A percentile compares a stretch with the other conserved stretches of the same genome.
Evolutionary conservation across 352 stramenopile genomes (phyloP).

Genomic region (Phytophthora constricta): DNA sequence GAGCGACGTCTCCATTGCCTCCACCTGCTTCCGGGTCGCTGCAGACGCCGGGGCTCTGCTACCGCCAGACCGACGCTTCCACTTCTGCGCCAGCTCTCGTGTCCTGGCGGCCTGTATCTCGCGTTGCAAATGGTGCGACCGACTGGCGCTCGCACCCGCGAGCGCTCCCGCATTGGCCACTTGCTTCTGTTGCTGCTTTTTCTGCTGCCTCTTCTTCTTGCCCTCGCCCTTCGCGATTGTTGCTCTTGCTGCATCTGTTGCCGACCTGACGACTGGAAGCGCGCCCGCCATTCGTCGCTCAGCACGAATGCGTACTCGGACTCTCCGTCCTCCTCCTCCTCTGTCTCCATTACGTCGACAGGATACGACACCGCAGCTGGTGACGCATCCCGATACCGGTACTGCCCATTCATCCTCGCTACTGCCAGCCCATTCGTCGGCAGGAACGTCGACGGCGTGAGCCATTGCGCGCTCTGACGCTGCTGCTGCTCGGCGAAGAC

Average conservation of each 20-base stretch:
- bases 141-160: slow-evolving; percentile 26
- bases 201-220: slow-evolving; percentile 14
- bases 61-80: slow-evolving; percentile 21
- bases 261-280: slow-evolving; percentile 42
- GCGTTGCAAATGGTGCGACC: slow-evolving; percentile 43
- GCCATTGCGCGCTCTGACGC: slow-evolving; percentile 45
- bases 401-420: neutral
- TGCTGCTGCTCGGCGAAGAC: slow-evolving; percentile 47
- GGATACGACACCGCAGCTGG: neutral
- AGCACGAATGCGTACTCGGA: slow-evolving; percentile 80
- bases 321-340: slow-evolving; percentile 44
- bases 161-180: slow-evolving; percentile 9
- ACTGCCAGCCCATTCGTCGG: neutral
- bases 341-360: neutral
- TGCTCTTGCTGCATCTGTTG: slow-evolving; percentile 6
- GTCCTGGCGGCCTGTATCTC: slow-evolving; percentile 49
- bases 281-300: slow-evolving; percentile 72
- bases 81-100: slow-evolving; percentile 42
- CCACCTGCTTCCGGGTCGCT: slow-evolving; percentile 5
- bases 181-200: slow-evolving; percentile 20
- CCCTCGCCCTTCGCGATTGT: neutral
- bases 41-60: neutral
- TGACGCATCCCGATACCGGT: neutral
- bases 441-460: slow-evolving; percentile 43
- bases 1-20: slow-evolving; percentile 58